Evolutionary conservation across 306 rosid genomes (phyloP).

Genomic region (Begonia masoniana): DNA sequence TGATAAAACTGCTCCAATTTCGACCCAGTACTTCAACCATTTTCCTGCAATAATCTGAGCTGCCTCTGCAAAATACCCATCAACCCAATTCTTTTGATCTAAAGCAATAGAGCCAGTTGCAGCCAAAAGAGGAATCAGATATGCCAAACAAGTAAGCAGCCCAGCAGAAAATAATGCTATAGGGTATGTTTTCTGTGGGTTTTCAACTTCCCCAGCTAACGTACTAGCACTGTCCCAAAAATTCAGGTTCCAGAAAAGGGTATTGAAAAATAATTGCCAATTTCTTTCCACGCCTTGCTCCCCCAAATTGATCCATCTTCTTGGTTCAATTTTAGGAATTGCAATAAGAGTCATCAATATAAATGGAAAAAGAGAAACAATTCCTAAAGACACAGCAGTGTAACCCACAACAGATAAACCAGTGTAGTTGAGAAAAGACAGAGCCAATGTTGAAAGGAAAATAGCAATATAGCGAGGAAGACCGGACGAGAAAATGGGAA

Average conservation of each 20-base stretch:
- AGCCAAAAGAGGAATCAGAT: slow-evolving; percentile 37
- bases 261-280: slow-evolving; percentile 40
- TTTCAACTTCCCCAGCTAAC: slow-evolving; percentile 43
- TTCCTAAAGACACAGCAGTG: slow-evolving; percentile 12
- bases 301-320: slow-evolving; percentile 38
- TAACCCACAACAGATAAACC: slow-evolving; percentile 25
- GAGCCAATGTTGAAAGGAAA: slow-evolving; percentile 6
- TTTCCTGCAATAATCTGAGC: slow-evolving; percentile 51
- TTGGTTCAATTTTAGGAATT: slow-evolving; percentile 10
- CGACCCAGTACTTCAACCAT: slow-evolving; percentile 71
- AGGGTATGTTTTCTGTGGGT: slow-evolving; percentile 38
- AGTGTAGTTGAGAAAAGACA: slow-evolving; percentile 21
- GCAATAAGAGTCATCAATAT: slow-evolving; percentile 19
- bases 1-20: slow-evolving; percentile 56
- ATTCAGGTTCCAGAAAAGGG: slow-evolving; percentile 49
- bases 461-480: slow-evolving; percentile 17
- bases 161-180: slow-evolving; percentile 31
- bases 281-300: slow-evolving; percentile 26
- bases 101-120: slow-evolving; percentile 36
- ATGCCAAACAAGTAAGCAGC: slow-evolving; percentile 32
- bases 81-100: slow-evolving; percentile 28
- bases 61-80: slow-evolving; percentile 42
- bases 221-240: slow-evolving; percentile 54
- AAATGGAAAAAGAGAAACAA: slow-evolving; percentile 18
- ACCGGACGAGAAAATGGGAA: slow-evolving; percentile 18